Conservation (phyloP, 352 stramenopile genomes). For the Globisporangium barbulae region DNA sequence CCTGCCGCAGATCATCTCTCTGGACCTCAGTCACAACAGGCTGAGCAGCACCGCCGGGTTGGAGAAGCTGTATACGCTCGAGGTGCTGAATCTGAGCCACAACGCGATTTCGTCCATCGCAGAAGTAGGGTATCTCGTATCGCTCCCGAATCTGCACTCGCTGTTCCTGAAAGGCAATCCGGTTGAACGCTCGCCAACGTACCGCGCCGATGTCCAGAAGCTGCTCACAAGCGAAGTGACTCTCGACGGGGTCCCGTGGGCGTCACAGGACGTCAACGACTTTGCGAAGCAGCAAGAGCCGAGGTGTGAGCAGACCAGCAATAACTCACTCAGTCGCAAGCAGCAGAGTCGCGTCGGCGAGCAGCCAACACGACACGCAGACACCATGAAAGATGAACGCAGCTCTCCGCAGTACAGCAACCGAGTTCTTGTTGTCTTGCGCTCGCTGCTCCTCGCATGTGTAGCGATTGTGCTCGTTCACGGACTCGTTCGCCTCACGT, state of each 20-base stretch:
- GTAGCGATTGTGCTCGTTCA: slow-evolving; percentile 13
- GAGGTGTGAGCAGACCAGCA: not conserved
- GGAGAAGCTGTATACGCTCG: slow-evolving; percentile 18
- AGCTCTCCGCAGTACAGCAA: not conserved
- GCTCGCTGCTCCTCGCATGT: slow-evolving; percentile 13
- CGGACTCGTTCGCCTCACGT: slow-evolving; percentile 4
- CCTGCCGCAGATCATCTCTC: slow-evolving; percentile 10
- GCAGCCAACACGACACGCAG: not conserved
- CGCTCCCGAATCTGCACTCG: slow-evolving; percentile 17
- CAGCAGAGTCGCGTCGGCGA: not conserved
- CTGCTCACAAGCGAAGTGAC: slow-evolving; percentile 20
- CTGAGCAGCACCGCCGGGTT: slow-evolving; percentile 18
- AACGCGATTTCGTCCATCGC: slow-evolving; percentile 17
- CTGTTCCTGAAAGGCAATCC: slow-evolving; percentile 18
- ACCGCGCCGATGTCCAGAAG: slow-evolving; percentile 17
- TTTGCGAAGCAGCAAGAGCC: slow-evolving; percentile 8
- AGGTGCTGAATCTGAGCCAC: slow-evolving; percentile 21
- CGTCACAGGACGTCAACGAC: slow-evolving; percentile 9
- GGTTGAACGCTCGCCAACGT: slow-evolving; percentile 10
- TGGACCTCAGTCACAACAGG: slow-evolving; percentile 20
- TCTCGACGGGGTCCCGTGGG: slow-evolving; percentile 16
- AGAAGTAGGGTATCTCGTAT: slow-evolving; percentile 18
- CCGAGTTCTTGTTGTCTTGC: not conserved
- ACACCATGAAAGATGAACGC: not conserved
- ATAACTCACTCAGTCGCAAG: not conserved